Percentiles rank a stretch among this genome's conserved stretches.
Evolutionary conservation across 257 asterid genomes (phyloP).

Genomic region (Penstemon davidsonii): DNA sequence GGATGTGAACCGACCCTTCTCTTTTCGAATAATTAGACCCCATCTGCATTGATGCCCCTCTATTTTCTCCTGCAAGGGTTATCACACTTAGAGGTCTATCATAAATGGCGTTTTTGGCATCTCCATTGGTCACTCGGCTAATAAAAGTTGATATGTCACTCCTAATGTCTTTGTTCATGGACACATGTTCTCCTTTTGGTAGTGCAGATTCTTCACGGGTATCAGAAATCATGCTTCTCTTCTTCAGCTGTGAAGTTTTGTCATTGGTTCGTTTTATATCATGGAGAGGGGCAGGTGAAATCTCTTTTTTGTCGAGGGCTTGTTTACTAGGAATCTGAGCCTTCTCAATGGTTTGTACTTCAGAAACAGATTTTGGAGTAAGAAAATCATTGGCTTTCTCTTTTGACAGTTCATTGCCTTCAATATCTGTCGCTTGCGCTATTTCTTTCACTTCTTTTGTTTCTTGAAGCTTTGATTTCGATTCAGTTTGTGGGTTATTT

Average conservation of each 20-base stretch:
- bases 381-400: conserved; percentile 29
- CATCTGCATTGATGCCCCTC: conserved; percentile 84
- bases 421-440: conserved; percentile 28
- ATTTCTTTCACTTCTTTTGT: conserved; percentile 54
- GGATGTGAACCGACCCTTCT: conserved; percentile 56
- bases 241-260: conserved; percentile 30
- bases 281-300: conserved; percentile 24
- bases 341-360: conserved; percentile 24
- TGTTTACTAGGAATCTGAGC: conserved; percentile 26
- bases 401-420: conserved; percentile 31
- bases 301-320: conserved; percentile 29
- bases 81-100: conserved; percentile 56
- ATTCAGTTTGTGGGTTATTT: conserved; percentile 22
- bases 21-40: conserved; percentile 48
- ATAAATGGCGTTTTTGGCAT: conserved; percentile 28
- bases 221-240: conserved; percentile 22
- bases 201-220: conserved; percentile 26
- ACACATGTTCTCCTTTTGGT: conserved; percentile 37
- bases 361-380: conserved; percentile 25
- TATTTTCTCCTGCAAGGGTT: conserved; percentile 88
- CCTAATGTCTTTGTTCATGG: conserved; percentile 41
- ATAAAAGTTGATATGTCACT: conserved; percentile 42
- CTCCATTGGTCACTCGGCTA: conserved; percentile 39
- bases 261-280: conserved; percentile 31
- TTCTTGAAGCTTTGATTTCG: conserved; percentile 37